Percentiles rank a stretch among this genome's conserved stretches.
Conservation (phyloP, 306 rosid genomes). For the Inga leiocalycina region DNA sequence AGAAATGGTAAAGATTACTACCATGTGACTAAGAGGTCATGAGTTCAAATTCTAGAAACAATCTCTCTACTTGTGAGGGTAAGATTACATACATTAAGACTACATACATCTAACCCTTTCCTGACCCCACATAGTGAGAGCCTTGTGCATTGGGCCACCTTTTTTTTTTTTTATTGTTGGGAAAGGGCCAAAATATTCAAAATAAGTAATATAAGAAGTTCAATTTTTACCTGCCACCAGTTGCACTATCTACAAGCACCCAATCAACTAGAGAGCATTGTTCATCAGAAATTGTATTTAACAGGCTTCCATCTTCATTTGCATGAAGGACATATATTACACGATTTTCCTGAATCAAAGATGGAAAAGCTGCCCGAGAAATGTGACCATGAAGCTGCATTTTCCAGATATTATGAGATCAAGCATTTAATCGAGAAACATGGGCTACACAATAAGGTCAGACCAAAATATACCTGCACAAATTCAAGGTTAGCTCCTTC, state of each 20-base stretch:
- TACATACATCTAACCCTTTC: no score
- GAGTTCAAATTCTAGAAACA: no score
- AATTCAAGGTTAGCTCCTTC: constrained; percentile 73
- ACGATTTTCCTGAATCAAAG: constrained; percentile 51
- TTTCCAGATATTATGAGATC: constrained; percentile 30
- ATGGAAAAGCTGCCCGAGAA: constrained; percentile 71
- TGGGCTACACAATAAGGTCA: background rate
- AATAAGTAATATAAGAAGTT: constrained; percentile 15
- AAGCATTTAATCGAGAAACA: constrained; percentile 24
- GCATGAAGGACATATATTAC: constrained; percentile 90
- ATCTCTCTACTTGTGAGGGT: no score
- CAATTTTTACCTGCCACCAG: constrained; percentile 75
- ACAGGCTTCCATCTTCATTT: constrained; percentile 67
- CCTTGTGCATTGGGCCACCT: no score
- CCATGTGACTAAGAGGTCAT: no score
- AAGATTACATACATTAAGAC: no score
- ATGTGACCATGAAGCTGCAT: constrained; percentile 88
- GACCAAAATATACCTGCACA: constrained; percentile 64
- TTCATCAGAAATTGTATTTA: constrained; percentile 62
- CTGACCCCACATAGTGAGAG: no score
- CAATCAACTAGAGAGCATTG: constrained; percentile 76
- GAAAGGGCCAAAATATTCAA: constrained; percentile 7
- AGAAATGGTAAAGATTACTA: no score
- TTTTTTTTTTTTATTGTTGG: background rate
- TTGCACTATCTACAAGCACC: constrained; percentile 85